These are phyloP conservation scores for Scytalidium lignicola DNA, from an alignment of 2,329 filamentous ascomycete species.

Conservation along the genomic window DNA sequence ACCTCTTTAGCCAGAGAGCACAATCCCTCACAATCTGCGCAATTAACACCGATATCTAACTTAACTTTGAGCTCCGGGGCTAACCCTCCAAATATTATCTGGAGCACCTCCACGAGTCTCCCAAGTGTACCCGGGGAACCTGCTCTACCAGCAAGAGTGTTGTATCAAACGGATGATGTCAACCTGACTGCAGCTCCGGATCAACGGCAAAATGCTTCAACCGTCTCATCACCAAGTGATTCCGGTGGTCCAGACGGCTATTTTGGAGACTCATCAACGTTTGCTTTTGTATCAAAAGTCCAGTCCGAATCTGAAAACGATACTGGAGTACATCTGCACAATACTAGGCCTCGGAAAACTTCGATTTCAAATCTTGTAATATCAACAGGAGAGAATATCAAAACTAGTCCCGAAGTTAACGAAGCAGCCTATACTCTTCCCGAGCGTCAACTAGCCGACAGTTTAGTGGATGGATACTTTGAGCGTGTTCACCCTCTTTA, in stretches of 20 bases:
- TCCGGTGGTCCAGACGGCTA: background rate
- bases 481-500: conserved; percentile 16
- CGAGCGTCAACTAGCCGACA: conserved; percentile 12
- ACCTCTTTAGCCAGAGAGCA: too few species aligned
- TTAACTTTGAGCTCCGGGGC: background rate
- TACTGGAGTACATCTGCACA: background rate
- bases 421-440: conserved; percentile 5
- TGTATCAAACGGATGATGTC: background rate
- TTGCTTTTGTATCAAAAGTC: conserved; percentile 3
- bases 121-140: background rate
- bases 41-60: background rate
- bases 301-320: conserved; percentile 9
- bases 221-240: background rate
- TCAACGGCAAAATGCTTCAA: background rate
- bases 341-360: background rate
- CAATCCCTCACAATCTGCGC: background rate
- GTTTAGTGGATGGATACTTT: conserved; percentile 16
- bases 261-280: conserved; percentile 2
- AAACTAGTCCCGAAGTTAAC: background rate
- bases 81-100: background rate
- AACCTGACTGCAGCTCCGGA: background rate
- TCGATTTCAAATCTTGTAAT: background rate
- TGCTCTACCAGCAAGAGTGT: background rate
- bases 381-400: background rate
- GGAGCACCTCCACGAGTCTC: background rate